These are phyloP conservation scores for Gossypium aridum DNA, from an alignment of 441 rosid genomes.

Conservation along the genomic window DNA sequence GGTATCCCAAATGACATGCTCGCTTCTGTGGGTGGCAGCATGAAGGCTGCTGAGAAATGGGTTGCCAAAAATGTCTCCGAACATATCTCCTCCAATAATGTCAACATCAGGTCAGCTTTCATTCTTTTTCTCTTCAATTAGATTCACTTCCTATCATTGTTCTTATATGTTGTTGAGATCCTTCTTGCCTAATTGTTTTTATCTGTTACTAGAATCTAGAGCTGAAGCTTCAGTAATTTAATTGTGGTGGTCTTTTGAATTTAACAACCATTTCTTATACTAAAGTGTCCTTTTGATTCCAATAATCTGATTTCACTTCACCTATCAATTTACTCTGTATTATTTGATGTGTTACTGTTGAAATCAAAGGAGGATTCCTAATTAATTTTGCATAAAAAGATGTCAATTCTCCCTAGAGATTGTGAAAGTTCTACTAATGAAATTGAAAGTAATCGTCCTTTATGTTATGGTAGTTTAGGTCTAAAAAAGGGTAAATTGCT, in stretches of 20 bases:
- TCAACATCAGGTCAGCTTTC: slow-evolving; percentile 65
- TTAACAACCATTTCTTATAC: not conserved
- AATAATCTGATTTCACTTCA: not conserved
- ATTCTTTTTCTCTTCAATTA: not conserved
- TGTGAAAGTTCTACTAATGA: not conserved
- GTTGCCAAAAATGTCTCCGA: slow-evolving; percentile 70
- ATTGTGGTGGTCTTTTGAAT: not conserved
- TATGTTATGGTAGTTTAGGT: too few species aligned
- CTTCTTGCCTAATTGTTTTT: not conserved
- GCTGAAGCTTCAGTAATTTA: not conserved
- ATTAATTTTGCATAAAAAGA: not conserved
- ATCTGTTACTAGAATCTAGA: not conserved
- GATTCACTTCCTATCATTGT: not conserved
- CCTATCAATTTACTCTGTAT: not conserved
- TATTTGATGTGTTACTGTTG: not conserved
- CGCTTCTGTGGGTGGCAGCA: slow-evolving; percentile 46
- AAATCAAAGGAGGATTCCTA: not conserved
- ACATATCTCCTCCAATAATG: slow-evolving; percentile 48
- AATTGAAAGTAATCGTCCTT: not conserved
- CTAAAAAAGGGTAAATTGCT: too few species aligned
- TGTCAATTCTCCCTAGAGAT: not conserved
- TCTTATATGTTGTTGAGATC: not conserved
- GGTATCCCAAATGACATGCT: slow-evolving; percentile 97
- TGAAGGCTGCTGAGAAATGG: slow-evolving; percentile 88
- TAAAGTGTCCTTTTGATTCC: not conserved